These are phyloP conservation scores for Aspergillus clavatus DNA, from an alignment of 2,329 filamentous ascomycete genomes.

Conservation along the genomic window DNA sequence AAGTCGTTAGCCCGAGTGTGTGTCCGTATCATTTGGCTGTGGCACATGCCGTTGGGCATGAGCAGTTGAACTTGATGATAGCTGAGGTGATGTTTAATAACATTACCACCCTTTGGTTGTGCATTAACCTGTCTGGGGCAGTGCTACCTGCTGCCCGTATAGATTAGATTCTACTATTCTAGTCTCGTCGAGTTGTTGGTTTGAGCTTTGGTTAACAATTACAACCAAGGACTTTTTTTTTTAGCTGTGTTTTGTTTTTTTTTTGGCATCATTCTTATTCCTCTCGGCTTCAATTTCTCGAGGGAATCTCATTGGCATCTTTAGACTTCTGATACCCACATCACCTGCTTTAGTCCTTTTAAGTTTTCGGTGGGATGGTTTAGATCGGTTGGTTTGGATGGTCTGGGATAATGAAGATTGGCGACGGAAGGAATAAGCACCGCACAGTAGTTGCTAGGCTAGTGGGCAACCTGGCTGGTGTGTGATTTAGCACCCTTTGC, in stretches of 20 bases:
- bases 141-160: background rate
- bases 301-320: constrained; percentile 5
- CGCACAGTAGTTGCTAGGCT: constrained; percentile 10
- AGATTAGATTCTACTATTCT: background rate
- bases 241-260: no score
- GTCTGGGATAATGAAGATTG: constrained; percentile 20
- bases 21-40: constrained; percentile 7
- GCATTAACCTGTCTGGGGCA: constrained; percentile 4
- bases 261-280: background rate
- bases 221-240: no score
- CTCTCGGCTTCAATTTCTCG: background rate
- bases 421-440: constrained; percentile 19
- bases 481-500: background rate
- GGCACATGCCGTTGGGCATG: constrained; percentile 13
- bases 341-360: constrained; percentile 5
- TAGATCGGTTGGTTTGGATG: constrained; percentile 8
- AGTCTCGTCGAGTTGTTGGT: background rate
- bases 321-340: constrained; percentile 5
- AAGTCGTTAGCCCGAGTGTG: constrained; percentile 3
- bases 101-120: constrained; percentile 2
- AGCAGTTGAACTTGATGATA: constrained; percentile 2
- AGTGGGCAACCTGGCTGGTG: background rate
- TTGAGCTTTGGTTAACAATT: no score
- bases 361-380: constrained; percentile 7
- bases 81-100: no score